These are phyloP conservation scores for Globisporangium radiosum DNA, from an alignment of 352 stramenopile species.

Conservation along the genomic window DNA sequence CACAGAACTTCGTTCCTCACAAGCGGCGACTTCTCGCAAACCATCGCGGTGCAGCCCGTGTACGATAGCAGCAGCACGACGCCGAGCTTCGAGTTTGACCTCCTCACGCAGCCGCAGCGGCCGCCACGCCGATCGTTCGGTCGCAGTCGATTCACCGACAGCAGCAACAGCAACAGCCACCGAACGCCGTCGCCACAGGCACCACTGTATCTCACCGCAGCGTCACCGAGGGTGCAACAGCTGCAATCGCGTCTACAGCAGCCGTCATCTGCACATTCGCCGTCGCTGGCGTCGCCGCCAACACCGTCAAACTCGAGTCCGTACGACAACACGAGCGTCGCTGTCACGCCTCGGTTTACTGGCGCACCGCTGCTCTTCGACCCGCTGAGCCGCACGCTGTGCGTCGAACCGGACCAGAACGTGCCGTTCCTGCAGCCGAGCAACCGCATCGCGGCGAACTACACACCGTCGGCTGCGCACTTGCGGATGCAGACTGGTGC, in stretches of 20 bases:
- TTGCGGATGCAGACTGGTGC: conserved; percentile 36
- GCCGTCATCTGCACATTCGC: not conserved
- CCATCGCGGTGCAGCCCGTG: conserved; percentile 34
- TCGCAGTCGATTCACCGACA: conserved; percentile 1
- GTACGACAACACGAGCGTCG: not conserved
- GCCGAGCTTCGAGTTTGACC: conserved; percentile 28
- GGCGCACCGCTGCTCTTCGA: conserved; percentile 39
- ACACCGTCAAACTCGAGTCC: not conserved
- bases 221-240: conserved; percentile 24
- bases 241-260: conserved; percentile 10
- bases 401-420: conserved; percentile 64
- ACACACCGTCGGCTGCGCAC: conserved; percentile 30
- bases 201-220: not conserved
- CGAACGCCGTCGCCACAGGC: not conserved
- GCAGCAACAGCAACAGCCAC: not conserved
- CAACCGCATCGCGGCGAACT: conserved; percentile 75
- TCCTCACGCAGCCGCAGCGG: conserved; percentile 4
- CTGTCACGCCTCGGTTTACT: not conserved
- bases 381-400: conserved; percentile 52
- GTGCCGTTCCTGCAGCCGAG: conserved; percentile 45
- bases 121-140: not conserved
- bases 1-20: conserved; percentile 36
- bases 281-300: not conserved
- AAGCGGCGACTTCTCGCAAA: conserved; percentile 25
- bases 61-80: conserved; percentile 16